Percentiles rank a stretch among this genome's conserved stretches.
Evolutionary conservation across 345 rosid species (phyloP).

Genomic region (Isatis tinctoria): DNA sequence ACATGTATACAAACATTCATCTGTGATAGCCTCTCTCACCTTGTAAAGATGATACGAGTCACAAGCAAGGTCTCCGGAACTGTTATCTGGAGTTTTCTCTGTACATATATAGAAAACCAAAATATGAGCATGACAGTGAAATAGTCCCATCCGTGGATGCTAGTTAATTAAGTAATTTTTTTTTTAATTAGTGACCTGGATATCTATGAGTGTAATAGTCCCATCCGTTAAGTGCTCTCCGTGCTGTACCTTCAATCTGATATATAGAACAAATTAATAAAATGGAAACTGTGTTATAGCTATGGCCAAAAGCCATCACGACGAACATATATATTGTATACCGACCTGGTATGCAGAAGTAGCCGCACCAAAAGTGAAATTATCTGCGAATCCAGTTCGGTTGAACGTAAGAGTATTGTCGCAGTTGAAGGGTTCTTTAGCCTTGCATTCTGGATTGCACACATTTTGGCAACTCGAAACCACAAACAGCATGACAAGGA

Average conservation of each 20-base stretch:
- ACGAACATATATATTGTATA: not conserved
- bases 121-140: no score
- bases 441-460: not conserved
- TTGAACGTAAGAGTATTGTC: no score
- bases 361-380: not conserved
- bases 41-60: no score
- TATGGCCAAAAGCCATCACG: no score
- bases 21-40: no score
- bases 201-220: not conserved
- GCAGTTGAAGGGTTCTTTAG: not conserved
- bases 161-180: no score
- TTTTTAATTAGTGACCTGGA: not conserved
- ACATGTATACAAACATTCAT: not conserved
- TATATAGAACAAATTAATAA: no score
- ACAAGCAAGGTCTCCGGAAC: no score
- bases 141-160: no score
- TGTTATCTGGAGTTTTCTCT: no score
- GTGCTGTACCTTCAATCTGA: not conserved
- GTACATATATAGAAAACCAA: no score
- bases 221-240: not conserved
- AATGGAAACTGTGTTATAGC: no score
- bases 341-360: not conserved
- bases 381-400: not conserved
- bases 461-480: not conserved
- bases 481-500: not conserved